These are phyloP conservation scores for Globisporangium spiculum DNA, from an alignment of 352 stramenopile genomes.

Conservation along the genomic window DNA sequence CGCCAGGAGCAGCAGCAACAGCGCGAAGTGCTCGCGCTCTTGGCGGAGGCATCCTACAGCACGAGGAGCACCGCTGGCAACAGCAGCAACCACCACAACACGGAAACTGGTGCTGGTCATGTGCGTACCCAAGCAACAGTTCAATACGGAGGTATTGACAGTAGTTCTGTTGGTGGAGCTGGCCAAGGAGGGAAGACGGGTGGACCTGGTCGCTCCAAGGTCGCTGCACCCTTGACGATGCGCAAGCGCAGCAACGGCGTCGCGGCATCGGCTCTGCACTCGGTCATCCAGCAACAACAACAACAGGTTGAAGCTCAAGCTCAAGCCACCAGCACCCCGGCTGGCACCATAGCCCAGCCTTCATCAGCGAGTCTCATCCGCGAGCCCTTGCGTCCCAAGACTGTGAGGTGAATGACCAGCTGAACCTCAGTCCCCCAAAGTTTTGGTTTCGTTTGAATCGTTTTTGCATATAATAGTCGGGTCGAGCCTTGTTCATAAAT, in stretches of 20 bases:
- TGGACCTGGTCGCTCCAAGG: neutral
- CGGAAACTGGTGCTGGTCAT: neutral
- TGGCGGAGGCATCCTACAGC: constrained; percentile 5
- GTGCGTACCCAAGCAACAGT: neutral
- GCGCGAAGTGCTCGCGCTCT: constrained; percentile 14
- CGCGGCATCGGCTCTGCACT: constrained; percentile 5
- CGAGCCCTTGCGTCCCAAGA: constrained; percentile 5
- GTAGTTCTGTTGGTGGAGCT: neutral
- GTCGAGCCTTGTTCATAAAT: neutral
- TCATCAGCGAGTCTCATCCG: neutral
- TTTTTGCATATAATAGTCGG: neutral
- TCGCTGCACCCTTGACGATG: neutral
- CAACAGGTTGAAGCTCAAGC: neutral
- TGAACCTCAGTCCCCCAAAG: neutral
- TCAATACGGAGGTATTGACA: neutral
- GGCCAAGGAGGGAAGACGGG: neutral
- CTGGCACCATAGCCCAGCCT: neutral
- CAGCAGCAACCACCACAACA: neutral
- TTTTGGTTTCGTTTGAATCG: neutral
- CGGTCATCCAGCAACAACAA: constrained; percentile 1
- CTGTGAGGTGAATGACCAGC: constrained; percentile 2
- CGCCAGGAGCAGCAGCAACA: constrained; percentile 38
- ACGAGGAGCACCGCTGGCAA: neutral
- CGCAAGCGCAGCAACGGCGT: constrained; percentile 26
- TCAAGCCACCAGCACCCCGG: neutral